phyloP scores from a whole-genome alignment of 2,329 filamentous ascomycete genomes.

The Aureobasidium namibiae region DNA sequence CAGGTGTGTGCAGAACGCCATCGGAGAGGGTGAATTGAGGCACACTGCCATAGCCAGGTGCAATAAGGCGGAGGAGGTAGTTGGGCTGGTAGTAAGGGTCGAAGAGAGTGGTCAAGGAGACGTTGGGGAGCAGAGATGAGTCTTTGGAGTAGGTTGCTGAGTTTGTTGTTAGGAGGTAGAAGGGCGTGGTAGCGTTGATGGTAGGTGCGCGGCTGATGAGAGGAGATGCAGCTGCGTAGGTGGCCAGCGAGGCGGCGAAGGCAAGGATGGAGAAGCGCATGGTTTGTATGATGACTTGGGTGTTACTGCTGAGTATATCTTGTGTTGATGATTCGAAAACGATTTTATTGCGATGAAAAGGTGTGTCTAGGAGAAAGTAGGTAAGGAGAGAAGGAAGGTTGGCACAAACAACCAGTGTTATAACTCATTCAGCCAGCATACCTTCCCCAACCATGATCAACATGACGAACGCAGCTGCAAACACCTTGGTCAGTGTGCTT shows the following conservation, averaged over 20 bases:
- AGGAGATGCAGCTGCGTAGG: conserved; percentile 14
- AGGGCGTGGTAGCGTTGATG: conserved; percentile 19
- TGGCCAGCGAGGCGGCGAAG: conserved; percentile 5
- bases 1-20: conserved; percentile 26
- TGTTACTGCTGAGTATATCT: background rate
- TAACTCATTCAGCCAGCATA: conserved; percentile 2
- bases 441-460: background rate
- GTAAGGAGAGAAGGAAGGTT: background rate
- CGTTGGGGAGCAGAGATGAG: conserved; percentile 26
- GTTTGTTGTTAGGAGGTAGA: conserved; percentile 34
- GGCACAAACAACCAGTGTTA: background rate
- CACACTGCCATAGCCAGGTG: conserved; percentile 30
- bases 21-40: conserved; percentile 31
- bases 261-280: conserved; percentile 9
- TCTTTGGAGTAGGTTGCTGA: conserved; percentile 21
- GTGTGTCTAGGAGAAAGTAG: background rate
- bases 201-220: background rate
- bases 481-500: background rate
- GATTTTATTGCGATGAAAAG: background rate
- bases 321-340: background rate
- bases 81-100: conserved; percentile 27
- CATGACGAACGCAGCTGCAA: conserved; percentile 3
- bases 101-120: conserved; percentile 32
- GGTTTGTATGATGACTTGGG: background rate
- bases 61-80: conserved; percentile 31